Evolutionary conservation across 257 asterid species (phyloP), one percentile per base, ranked within the genome.

Genomic region (Solanum dulcamara): DNA sequence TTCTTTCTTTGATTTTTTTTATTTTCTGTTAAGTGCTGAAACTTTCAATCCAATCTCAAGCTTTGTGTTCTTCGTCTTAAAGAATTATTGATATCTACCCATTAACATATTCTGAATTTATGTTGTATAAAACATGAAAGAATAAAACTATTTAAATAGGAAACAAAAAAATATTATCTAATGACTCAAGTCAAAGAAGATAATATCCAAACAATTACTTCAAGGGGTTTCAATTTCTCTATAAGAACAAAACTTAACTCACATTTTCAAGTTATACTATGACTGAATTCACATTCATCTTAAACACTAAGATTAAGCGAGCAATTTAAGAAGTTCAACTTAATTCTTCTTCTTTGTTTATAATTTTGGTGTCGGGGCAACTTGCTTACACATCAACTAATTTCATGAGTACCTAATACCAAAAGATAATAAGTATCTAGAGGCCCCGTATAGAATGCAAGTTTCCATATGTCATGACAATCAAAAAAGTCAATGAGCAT

Each of bases 391-490:
- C 24, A 11, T 18, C 26, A 11, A 53, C 26, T 53, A 20, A 20
- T 20, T 53, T 26, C 26, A 53, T 7, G 24, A n/a, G 62, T 18
- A 53, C 26, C 10, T 20, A 26, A 24, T 12, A 64, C 72, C 72
- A 64, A 28, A 64, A 64, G 0, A 30, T 28, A 64, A 64, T 64
- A 10, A 9, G 66, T 91, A 93, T 97, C 95, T 87, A 95, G 91
- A 48, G 98, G 91, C 51, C 98, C 98, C 9, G 93, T 93, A 86
- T 37, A 92, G 62, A 89, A 86, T 13, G 98, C 92, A 82, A 94
- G 92, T 85, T 94, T 95, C 92, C 97, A n/a, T 94, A 91, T 91
- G 84, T 72, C 55, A 86, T 22, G 72, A 86, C 57, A 64, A n/a
- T 64, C 5, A 30, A 77, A 53, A 44, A 81, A 26, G 46, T 53